Base-by-base conservation (phyloP, 1,139 yeast genomes). In the Geotrichum phurueaensis region DNA sequence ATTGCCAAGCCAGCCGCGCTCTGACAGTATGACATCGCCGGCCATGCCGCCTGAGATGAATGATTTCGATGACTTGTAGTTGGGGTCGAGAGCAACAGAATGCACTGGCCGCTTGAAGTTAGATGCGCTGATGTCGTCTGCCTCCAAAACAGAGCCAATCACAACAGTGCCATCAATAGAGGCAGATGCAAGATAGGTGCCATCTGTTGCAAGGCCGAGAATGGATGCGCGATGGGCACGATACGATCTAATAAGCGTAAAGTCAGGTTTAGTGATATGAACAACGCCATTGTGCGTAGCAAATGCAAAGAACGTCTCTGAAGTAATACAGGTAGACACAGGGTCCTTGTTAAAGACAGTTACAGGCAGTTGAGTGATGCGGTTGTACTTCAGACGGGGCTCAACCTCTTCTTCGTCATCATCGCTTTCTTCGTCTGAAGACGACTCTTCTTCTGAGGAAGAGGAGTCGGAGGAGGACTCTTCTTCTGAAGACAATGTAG, bases 121-220 rank as follows among this genome's bases (percentile, higher is more conserved):
- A 66, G 83, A 87, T 1, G 91, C 91, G 0, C 82, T 78, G 2
- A 87, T 82, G 66, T 87, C 95, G 33, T 79, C 76, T 22, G 81
- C 83, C 63, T 87, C 90, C 1, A 66, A 64, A 0, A 88, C 76
- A 0, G 92, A 82, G 0, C 96, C 95, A 12, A 92, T 82, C 0
- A 89, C 91, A 0, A 92, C 87, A 0, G 96, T 88, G 0, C 99
- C 98, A 70, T 94, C 98, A 79, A 92, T 86, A 0, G 97, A 90
- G 0, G 92, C 96, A 0, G 96, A 86, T 0, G 92, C 96, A 66
- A 92, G 83, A 67, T 80, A 84, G 13, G 74, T 73, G 0, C 95
- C 96, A 68, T 90, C 96, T 0, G 88, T 82, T 61, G 85, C 83
- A 10, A 71, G 62, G 2, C 90, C 83, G 51, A 92, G 75, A 1